A percentile compares a stretch with the other conserved stretches of the same genome.
Conservation (phyloP, 2,329 filamentous ascomycete species). For the Venturia aucupariae region DNA sequence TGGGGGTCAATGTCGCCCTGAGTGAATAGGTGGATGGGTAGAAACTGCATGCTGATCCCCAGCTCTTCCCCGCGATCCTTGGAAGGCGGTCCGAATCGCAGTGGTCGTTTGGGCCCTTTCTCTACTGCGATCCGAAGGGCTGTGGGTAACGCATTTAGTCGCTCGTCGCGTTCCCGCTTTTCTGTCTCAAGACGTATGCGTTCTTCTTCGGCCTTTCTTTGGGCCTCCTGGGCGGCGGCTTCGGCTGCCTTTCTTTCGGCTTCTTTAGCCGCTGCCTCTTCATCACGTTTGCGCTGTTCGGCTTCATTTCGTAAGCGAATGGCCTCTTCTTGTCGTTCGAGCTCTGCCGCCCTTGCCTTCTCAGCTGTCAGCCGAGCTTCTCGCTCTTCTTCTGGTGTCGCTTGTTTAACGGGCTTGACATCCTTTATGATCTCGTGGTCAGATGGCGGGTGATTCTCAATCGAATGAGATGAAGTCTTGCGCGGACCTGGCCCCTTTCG, state of each 20-base stretch:
- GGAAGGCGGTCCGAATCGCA: slow-evolving; percentile 22
- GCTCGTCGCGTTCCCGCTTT: slow-evolving; percentile 24
- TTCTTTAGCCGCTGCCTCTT: slow-evolving; percentile 22
- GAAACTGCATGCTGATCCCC: slow-evolving; percentile 22
- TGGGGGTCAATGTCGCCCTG: slow-evolving; percentile 23
- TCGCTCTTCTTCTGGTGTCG: slow-evolving; percentile 8
- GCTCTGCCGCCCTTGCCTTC: slow-evolving; percentile 6
- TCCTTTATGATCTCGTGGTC: background rate
- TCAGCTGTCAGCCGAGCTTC: slow-evolving; percentile 6
- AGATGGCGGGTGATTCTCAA: slow-evolving; percentile 4
- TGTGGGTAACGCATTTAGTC: slow-evolving; percentile 15
- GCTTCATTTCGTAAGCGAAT: slow-evolving; percentile 20
- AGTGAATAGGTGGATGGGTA: slow-evolving; percentile 29
- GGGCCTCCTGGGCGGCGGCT: slow-evolving; percentile 22
- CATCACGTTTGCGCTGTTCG: slow-evolving; percentile 26
- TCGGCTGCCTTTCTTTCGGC: slow-evolving; percentile 23
- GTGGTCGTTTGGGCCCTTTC: slow-evolving; percentile 20
- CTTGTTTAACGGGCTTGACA: background rate
- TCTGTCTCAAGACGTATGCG: slow-evolving; percentile 24
- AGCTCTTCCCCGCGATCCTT: slow-evolving; percentile 10
- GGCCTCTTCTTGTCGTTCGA: slow-evolving; percentile 21
- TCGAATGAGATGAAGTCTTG: background rate
- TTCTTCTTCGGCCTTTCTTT: slow-evolving; percentile 23
- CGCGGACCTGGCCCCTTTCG: background rate
- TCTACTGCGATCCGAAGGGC: slow-evolving; percentile 20